Percentiles rank a stretch among this genome's conserved stretches.
phyloP scores from a whole-genome alignment of 768 basidiomycete genomes.

The Tricholoma terreum region DNA sequence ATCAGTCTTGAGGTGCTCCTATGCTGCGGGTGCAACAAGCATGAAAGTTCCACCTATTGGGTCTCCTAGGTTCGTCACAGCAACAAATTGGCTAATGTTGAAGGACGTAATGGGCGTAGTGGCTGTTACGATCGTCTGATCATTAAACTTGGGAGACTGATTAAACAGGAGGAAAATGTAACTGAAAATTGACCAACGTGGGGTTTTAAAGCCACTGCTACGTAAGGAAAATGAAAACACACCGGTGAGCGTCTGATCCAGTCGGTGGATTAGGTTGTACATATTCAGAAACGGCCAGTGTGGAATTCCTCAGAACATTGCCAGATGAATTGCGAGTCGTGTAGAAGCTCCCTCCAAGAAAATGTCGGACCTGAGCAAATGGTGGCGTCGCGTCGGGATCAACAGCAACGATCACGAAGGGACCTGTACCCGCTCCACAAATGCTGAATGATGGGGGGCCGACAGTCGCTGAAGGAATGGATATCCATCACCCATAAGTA shows the following conservation, averaged over 20 bases:
- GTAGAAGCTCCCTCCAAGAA: constrained; percentile 43
- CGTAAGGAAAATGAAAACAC: too few relatives aligned
- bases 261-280: constrained; percentile 42
- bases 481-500: background rate
- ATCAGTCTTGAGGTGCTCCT: too few relatives aligned
- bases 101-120: constrained; percentile 33
- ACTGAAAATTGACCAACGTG: too few relatives aligned
- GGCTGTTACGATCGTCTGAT: constrained; percentile 38
- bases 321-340: background rate
- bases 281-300: constrained; percentile 39
- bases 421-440: constrained; percentile 28
- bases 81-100: constrained; percentile 44
- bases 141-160: constrained; percentile 39
- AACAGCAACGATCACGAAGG: constrained; percentile 45
- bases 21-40: constrained; percentile 39
- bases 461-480: constrained; percentile 29
- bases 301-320: constrained; percentile 31
- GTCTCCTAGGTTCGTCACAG: constrained; percentile 37
- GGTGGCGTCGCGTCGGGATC: constrained; percentile 56
- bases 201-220: too few relatives aligned
- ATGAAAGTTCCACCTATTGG: constrained; percentile 51
- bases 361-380: constrained; percentile 44
- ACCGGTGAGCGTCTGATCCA: constrained; percentile 44
- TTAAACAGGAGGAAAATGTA: constrained; percentile 48
- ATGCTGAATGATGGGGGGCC: constrained; percentile 34